Evolutionary conservation across 148 eudicot genomes (phyloP).

Genomic region (Simmondsia chinensis): DNA sequence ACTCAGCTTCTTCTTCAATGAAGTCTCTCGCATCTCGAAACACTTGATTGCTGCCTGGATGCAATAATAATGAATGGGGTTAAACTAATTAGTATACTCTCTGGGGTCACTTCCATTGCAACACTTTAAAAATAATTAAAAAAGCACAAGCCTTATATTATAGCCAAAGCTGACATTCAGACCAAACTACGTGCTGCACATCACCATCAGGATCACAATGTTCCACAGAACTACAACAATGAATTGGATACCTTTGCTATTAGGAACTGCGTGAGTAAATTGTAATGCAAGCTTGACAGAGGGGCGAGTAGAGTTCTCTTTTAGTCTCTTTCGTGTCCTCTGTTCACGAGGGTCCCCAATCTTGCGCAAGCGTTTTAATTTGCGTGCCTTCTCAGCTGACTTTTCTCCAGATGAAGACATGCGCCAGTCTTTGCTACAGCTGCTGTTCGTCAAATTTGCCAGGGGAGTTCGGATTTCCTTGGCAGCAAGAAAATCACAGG

Average conservation of each 20-base stretch:
- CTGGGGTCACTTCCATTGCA: no score
- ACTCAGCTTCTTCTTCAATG: constrained; percentile 92
- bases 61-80: constrained; percentile 7
- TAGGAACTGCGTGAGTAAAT: constrained; percentile 8
- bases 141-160: no score
- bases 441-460: constrained; percentile 33
- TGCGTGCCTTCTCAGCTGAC: constrained; percentile 26
- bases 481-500: constrained; percentile 12
- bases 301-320: constrained; percentile 14
- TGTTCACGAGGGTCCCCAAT: constrained; percentile 37
- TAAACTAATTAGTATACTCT: neutral
- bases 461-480: constrained; percentile 36
- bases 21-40: constrained; percentile 43
- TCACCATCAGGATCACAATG: no score
- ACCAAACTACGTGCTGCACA: no score
- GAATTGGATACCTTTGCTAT: constrained; percentile 27
- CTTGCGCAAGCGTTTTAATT: constrained; percentile 65
- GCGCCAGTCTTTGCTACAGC: constrained; percentile 65
- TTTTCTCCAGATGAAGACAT: constrained; percentile 45
- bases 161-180: no score
- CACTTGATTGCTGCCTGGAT: constrained; percentile 38
- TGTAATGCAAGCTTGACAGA: constrained; percentile 8
- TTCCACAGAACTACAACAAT: no score
- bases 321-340: constrained; percentile 6
- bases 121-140: no score